A percentile compares a stretch with the other conserved stretches of the same genome.
Conservation (phyloP, 495 filamentous ascomycete genomes). For the Penicillium fimorum region DNA sequence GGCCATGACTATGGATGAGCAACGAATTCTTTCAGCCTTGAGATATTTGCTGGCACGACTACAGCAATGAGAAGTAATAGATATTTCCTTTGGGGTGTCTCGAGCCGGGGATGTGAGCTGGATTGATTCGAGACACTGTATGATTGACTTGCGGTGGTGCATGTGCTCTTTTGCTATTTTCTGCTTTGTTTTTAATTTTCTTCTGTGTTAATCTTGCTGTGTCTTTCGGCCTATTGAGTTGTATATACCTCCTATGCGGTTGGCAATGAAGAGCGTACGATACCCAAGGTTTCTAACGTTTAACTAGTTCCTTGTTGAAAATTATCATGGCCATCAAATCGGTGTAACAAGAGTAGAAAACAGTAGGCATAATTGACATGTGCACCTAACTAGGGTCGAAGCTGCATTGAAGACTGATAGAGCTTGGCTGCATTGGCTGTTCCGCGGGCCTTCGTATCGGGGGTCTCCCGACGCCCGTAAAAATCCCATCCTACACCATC, state of each 20-base stretch:
- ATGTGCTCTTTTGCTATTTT: conserved; percentile 17
- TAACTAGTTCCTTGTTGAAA: neutral
- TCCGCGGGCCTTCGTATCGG: conserved; percentile 25
- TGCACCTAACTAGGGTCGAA: neutral
- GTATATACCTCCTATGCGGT: conserved; percentile 48
- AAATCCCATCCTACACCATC: conserved; percentile 27
- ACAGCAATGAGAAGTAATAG: conserved; percentile 20
- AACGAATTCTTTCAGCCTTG: conserved; percentile 18
- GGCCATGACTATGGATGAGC: conserved; percentile 11
- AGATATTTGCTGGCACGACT: conserved; percentile 14
- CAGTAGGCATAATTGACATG: neutral
- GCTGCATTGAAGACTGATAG: neutral
- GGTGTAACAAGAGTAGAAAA: neutral
- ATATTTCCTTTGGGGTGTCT: conserved; percentile 15
- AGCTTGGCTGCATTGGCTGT: conserved; percentile 8
- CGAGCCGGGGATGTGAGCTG: conserved; percentile 13
- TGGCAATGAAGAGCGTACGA: conserved; percentile 47
- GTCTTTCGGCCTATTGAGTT: conserved; percentile 37
- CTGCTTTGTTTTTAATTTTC: conserved; percentile 24
- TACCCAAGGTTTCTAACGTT: conserved; percentile 29
- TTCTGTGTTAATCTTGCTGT: conserved; percentile 40
- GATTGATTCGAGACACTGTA: conserved; percentile 4
- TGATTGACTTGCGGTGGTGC: conserved; percentile 14
- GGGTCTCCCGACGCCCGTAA: conserved; percentile 38
- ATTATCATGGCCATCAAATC: neutral